phyloP scores from a whole-genome alignment of 805 yeast genomes.

The Ogataea degrootiae region DNA sequence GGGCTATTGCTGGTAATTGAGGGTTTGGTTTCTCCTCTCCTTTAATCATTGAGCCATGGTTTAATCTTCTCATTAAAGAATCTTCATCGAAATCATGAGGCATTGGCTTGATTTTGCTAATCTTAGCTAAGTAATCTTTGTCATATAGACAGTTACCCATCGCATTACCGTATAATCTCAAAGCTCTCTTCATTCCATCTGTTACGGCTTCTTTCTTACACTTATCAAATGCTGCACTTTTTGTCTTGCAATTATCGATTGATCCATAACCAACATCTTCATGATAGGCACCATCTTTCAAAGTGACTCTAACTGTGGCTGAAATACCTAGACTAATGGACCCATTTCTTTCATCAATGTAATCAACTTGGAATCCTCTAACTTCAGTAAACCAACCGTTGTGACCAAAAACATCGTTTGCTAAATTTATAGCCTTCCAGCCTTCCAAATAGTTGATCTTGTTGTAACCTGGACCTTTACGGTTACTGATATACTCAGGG shows the following conservation, averaged over 20 bases:
- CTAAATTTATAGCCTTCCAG: slow-evolving; percentile 75
- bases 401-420: slow-evolving; percentile 78
- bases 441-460: slow-evolving; percentile 75
- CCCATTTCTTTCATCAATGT: slow-evolving; percentile 58
- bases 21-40: background rate
- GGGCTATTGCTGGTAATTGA: background rate
- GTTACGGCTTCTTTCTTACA: slow-evolving; percentile 84
- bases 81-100: slow-evolving; percentile 28
- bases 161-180: slow-evolving; percentile 75
- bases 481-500: slow-evolving; percentile 70
- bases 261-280: slow-evolving; percentile 77
- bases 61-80: slow-evolving; percentile 25
- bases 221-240: slow-evolving; percentile 71
- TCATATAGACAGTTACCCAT: slow-evolving; percentile 84
- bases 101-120: slow-evolving; percentile 38
- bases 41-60: slow-evolving; percentile 7
- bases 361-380: slow-evolving; percentile 61
- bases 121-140: slow-evolving; percentile 52
- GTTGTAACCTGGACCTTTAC: slow-evolving; percentile 72
- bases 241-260: slow-evolving; percentile 63
- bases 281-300: slow-evolving; percentile 77
- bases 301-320: slow-evolving; percentile 63
- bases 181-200: slow-evolving; percentile 73
- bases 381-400: slow-evolving; percentile 81
- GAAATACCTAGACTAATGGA: slow-evolving; percentile 63